These are phyloP conservation scores for Bipolaris sorokiniana DNA, from an alignment of 2,329 filamentous ascomycete species.

Conservation along the genomic window DNA sequence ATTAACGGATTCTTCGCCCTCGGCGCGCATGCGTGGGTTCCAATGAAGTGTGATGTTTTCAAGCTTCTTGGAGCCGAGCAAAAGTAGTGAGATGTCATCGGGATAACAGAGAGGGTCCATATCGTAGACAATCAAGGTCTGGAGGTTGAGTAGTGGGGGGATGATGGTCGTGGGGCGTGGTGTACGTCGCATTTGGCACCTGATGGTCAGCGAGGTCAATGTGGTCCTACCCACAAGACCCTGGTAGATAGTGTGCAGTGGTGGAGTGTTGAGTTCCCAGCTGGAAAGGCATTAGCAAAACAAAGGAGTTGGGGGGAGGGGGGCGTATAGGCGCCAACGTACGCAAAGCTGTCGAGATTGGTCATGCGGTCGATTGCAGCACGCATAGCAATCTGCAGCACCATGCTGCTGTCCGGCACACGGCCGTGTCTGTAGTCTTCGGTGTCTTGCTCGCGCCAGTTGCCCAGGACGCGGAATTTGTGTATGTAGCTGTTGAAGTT, in stretches of 20 bases:
- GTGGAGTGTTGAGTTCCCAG: conserved; percentile 68
- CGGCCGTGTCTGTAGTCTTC: conserved; percentile 65
- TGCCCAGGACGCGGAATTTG: conserved; percentile 59
- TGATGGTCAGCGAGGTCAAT: conserved; percentile 61
- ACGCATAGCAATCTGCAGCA: conserved; percentile 66
- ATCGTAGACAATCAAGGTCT: conserved; percentile 61
- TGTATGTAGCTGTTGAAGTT: conserved; percentile 60
- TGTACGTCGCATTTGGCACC: conserved; percentile 62
- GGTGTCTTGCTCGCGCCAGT: conserved; percentile 63
- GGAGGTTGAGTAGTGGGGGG: conserved; percentile 63
- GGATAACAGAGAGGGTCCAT: conserved; percentile 70
- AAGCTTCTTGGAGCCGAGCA: conserved; percentile 61
- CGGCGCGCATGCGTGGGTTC: conserved; percentile 66
- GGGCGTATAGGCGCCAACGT: conserved; percentile 22
- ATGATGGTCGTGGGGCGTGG: conserved; percentile 64
- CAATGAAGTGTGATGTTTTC: conserved; percentile 64
- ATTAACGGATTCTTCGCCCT: conserved; percentile 63
- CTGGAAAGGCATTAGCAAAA: conserved; percentile 40
- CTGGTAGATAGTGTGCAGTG: conserved; percentile 64
- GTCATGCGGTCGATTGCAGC: conserved; percentile 66
- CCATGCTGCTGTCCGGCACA: conserved; percentile 68
- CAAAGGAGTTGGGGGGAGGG: not conserved
- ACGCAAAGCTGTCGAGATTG: conserved; percentile 61
- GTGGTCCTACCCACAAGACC: conserved; percentile 57
- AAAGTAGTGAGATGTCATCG: conserved; percentile 65